These are phyloP conservation scores for Multifurca ochricompacta DNA, from an alignment of 768 basidiomycete genomes.

Conservation along the genomic window DNA sequence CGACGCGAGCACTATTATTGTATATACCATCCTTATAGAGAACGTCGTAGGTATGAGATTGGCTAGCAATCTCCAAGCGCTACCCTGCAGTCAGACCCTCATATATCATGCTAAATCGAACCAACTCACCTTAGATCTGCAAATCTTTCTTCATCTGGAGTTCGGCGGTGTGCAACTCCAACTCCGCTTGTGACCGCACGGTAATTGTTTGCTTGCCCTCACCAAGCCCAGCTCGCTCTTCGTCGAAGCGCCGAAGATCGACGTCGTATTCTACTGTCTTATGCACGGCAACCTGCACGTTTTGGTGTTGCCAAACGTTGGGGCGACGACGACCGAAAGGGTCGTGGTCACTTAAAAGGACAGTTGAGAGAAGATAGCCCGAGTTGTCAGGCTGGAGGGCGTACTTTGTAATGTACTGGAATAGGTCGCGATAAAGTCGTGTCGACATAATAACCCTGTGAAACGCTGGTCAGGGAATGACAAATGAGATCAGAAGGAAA, in stretches of 20 bases:
- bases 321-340: conserved; percentile 14
- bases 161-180: conserved; percentile 8
- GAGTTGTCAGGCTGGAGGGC: conserved; percentile 1
- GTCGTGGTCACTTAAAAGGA: conserved; percentile 17
- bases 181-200: conserved; percentile 7
- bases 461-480: neutral
- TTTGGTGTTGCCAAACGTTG: conserved; percentile 1
- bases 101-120: neutral
- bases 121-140: conserved; percentile 13
- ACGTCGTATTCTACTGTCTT: conserved; percentile 14
- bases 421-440: conserved; percentile 17
- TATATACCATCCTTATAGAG: neutral
- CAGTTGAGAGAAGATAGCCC: conserved; percentile 7
- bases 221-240: neutral
- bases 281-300: conserved; percentile 16
- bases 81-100: neutral
- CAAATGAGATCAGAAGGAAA: neutral
- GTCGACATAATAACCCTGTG: conserved; percentile 18
- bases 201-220: neutral
- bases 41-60: neutral
- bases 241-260: conserved; percentile 6
- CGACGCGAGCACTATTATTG: neutral
- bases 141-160: conserved; percentile 16
- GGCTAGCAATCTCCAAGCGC: neutral
- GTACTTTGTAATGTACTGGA: conserved; percentile 20